Conservation (phyloP, 306 rosid species). For the Vigna mungo region DNA sequence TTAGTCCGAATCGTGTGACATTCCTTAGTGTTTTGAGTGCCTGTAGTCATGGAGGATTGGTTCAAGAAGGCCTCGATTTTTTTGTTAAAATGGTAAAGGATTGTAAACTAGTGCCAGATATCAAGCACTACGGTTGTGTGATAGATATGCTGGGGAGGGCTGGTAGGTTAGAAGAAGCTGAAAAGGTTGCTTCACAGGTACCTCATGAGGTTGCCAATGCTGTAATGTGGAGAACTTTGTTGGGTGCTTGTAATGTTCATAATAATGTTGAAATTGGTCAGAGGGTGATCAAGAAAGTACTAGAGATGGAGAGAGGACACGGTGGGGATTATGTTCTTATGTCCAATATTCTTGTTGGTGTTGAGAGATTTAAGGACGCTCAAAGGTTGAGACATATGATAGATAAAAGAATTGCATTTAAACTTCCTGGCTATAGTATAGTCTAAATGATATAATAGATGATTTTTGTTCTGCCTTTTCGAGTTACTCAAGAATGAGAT, state of each 20-base stretch:
- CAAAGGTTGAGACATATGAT: slow-evolving; percentile 13
- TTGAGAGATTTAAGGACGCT: slow-evolving; percentile 7
- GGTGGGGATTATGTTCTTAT: slow-evolving; percentile 19
- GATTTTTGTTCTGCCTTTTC: background rate
- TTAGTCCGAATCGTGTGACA: background rate
- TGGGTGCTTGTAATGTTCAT: slow-evolving; percentile 14
- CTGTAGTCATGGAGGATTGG: slow-evolving; percentile 13
- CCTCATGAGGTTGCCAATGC: slow-evolving; percentile 8
- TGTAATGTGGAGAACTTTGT: slow-evolving; percentile 7
- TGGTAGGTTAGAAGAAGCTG: slow-evolving; percentile 16
- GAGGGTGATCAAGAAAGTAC: background rate
- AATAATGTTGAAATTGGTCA: slow-evolving; percentile 21
- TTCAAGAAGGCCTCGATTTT: slow-evolving; percentile 2
- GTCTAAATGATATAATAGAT: background rate
- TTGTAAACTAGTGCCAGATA: background rate
- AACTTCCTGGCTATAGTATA: slow-evolving; percentile 7
- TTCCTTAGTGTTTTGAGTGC: slow-evolving; percentile 16
- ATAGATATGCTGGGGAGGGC: slow-evolving; percentile 21
- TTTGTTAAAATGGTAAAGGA: slow-evolving; percentile 13
- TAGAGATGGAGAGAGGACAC: slow-evolving; percentile 15
- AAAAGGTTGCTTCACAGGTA: slow-evolving; percentile 7
- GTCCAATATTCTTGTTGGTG: slow-evolving; percentile 16
- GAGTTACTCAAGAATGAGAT: no score
- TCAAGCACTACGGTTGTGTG: slow-evolving; percentile 9
- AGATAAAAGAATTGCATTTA: slow-evolving; percentile 3